Percentiles rank a stretch among this genome's conserved stretches.
Evolutionary conservation across 495 filamentous ascomycete genomes (phyloP).

Genomic region (Platismatia glauca): DNA sequence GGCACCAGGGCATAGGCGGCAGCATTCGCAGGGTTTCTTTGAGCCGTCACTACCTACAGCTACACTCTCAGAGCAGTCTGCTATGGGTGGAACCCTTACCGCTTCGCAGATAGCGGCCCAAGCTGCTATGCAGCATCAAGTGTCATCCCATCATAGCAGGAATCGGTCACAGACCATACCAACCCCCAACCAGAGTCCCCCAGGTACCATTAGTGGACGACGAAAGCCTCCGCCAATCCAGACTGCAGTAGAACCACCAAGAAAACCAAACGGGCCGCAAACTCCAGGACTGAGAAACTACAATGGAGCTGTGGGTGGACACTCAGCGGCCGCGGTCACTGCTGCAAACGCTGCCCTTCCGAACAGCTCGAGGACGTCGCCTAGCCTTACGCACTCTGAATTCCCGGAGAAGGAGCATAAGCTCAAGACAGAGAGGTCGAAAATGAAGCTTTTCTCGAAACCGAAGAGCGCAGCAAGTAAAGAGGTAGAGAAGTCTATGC

Average conservation of each 20-base stretch:
- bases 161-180: slow-evolving; percentile 67
- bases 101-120: slow-evolving; percentile 88
- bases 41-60: slow-evolving; percentile 75
- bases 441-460: slow-evolving; percentile 86
- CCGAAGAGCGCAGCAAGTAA: slow-evolving; percentile 72
- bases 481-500: slow-evolving; percentile 50
- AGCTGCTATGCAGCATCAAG: slow-evolving; percentile 70
- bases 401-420: slow-evolving; percentile 53
- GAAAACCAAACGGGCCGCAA: slow-evolving; percentile 35
- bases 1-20: slow-evolving; percentile 40
- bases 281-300: slow-evolving; percentile 42
- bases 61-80: slow-evolving; percentile 40
- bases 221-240: slow-evolving; percentile 47
- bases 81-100: slow-evolving; percentile 42
- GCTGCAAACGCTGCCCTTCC: slow-evolving; percentile 86
- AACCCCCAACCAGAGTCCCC: slow-evolving; percentile 32
- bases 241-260: slow-evolving; percentile 40
- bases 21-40: slow-evolving; percentile 81
- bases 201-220: slow-evolving; percentile 40
- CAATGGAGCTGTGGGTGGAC: slow-evolving; percentile 59
- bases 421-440: slow-evolving; percentile 66
- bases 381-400: slow-evolving; percentile 31
- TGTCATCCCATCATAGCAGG: slow-evolving; percentile 43
- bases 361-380: slow-evolving; percentile 46
- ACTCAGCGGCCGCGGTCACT: slow-evolving; percentile 61